A percentile compares a stretch with the other conserved stretches of the same genome.
Conservation (phyloP, 495 filamentous ascomycete genomes). For the Aspergillus coremiiformis region DNA sequence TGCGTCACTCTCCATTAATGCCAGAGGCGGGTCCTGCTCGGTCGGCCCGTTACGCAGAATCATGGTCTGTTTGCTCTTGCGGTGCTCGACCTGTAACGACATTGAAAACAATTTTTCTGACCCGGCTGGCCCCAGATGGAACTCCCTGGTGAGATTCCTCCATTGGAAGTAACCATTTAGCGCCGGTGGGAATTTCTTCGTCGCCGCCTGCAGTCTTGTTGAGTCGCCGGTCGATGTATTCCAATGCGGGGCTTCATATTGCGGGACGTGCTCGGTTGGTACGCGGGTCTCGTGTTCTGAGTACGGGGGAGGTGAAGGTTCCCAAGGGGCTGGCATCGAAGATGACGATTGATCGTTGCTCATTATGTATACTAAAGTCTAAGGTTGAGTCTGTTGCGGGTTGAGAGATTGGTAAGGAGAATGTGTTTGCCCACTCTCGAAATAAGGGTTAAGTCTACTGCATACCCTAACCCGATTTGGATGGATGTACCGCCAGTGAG, state of each 20-base stretch:
- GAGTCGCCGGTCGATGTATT: not conserved
- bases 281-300: not conserved
- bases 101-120: conserved; percentile 12
- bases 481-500: not conserved
- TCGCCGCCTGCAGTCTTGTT: conserved; percentile 1
- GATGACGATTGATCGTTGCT: not conserved
- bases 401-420: no score
- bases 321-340: not conserved
- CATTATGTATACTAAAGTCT: not conserved
- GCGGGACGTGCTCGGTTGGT: not conserved
- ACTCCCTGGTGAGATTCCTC: conserved; percentile 10
- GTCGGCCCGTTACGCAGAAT: conserved; percentile 8
- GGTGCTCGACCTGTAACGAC: not conserved
- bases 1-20: not conserved
- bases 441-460: not conserved
- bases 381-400: no score
- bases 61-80: conserved; percentile 1
- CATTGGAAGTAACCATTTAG: conserved; percentile 15
- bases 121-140: conserved; percentile 14
- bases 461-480: not conserved
- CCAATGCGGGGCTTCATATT: not conserved
- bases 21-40: conserved; percentile 4
- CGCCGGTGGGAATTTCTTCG: conserved; percentile 8
- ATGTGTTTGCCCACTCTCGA: no score
- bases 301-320: not conserved